Percentiles rank a stretch among this genome's conserved stretches.
Evolutionary conservation across 768 basidiomycete genomes (phyloP).

Genomic region (Macrolepiota albuminosa): DNA sequence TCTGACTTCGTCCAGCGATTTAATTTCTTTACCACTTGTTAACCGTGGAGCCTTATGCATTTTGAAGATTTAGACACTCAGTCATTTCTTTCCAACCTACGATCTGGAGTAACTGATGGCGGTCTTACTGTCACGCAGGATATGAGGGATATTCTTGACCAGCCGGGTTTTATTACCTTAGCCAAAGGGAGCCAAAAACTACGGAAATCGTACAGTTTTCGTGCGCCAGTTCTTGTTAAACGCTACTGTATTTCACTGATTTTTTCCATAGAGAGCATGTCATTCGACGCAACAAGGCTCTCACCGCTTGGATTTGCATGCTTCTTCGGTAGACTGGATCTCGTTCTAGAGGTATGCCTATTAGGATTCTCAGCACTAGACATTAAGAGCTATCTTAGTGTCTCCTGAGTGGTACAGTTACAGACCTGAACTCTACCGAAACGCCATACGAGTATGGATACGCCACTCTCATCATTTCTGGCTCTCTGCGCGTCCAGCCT

Average conservation of each 20-base stretch:
- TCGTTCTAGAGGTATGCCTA: slow-evolving; percentile 14
- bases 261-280: slow-evolving; percentile 18
- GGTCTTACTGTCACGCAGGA: background rate
- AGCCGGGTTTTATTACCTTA: background rate
- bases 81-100: background rate
- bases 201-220: slow-evolving; percentile 19
- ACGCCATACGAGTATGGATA: slow-evolving; percentile 41
- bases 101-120: slow-evolving; percentile 1
- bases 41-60: background rate
- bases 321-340: slow-evolving; percentile 20
- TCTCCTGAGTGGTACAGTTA: slow-evolving; percentile 14
- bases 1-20: background rate
- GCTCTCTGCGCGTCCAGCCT: slow-evolving; percentile 28
- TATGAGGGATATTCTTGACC: slow-evolving; percentile 1
- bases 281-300: slow-evolving; percentile 19
- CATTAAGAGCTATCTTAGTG: background rate
- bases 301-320: slow-evolving; percentile 25
- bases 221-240: slow-evolving; percentile 11
- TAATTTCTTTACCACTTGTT: background rate
- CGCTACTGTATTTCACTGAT: background rate
- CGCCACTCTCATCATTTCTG: slow-evolving; percentile 32
- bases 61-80: background rate
- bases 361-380: background rate
- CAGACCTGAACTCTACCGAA: slow-evolving; percentile 34
- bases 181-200: background rate